Percentiles rank a stretch among this genome's conserved stretches.
Conservation (phyloP, 2,329 filamentous ascomycete species). For the Periconia sp. region DNA sequence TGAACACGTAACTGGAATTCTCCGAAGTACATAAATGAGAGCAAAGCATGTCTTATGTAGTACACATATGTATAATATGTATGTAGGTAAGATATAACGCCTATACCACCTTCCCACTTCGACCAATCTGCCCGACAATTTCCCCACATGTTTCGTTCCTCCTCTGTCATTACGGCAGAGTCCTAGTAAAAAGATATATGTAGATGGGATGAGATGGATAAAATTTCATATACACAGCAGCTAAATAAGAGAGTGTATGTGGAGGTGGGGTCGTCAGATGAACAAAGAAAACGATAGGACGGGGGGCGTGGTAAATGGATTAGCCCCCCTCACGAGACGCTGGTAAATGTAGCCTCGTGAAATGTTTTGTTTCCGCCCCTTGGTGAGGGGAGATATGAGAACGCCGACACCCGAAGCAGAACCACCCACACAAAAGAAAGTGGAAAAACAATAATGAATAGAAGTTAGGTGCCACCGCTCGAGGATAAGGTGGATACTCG, state of each 20-base stretch:
- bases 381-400: neutral
- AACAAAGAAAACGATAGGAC: neutral
- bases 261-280: neutral
- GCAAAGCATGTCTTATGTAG: too few species aligned
- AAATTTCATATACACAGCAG: neutral
- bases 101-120: too few species aligned
- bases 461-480: neutral
- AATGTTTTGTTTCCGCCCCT: neutral
- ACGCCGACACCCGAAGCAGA: neutral
- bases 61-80: too few species aligned
- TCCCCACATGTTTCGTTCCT: neutral
- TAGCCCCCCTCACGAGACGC: neutral
- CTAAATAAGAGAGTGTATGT: neutral
- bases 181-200: neutral
- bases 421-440: neutral
- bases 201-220: too few species aligned
- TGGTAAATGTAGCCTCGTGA: neutral
- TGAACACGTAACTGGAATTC: too few species aligned
- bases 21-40: too few species aligned
- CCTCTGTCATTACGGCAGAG: neutral
- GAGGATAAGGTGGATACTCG: neutral
- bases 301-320: neutral
- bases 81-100: too few species aligned
- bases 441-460: slow-evolving; percentile 1
- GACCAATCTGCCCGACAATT: neutral